These are phyloP conservation scores for Corrigiola litoralis DNA, from an alignment of 179 eudicot species.

Conservation along the genomic window DNA sequence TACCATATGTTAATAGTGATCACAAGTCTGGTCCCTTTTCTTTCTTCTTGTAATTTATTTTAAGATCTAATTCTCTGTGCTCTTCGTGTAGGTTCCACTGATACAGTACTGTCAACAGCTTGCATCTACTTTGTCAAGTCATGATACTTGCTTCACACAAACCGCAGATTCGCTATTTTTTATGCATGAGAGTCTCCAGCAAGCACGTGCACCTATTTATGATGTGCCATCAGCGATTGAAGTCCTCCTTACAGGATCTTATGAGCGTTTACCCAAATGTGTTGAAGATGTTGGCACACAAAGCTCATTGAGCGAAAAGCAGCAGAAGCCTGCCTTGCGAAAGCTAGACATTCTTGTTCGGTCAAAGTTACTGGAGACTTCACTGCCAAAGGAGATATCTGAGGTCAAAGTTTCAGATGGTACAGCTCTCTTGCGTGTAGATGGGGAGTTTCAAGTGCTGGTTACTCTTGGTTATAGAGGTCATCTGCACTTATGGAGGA, in stretches of 20 bases:
- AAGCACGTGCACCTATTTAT: constrained; percentile 98
- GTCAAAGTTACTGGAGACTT: constrained; percentile 76
- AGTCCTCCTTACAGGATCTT: constrained; percentile 84
- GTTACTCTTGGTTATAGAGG: constrained; percentile 99
- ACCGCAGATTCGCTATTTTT: constrained; percentile 94
- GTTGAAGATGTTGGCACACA: constrained; percentile 83
- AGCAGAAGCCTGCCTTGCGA: constrained; percentile 77
- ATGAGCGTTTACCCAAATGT: constrained; percentile 94
- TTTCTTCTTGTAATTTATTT: background rate
- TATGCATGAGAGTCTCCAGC: constrained; percentile 96
- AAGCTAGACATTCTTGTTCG: constrained; percentile 82
- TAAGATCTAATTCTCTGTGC: constrained; percentile 5
- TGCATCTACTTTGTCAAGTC: constrained; percentile 84
- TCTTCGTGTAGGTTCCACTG: constrained; percentile 78
- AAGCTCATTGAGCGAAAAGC: constrained; percentile 60
- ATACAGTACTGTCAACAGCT: constrained; percentile 94
- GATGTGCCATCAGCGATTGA: constrained; percentile 98
- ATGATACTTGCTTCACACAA: constrained; percentile 95
- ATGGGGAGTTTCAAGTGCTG: constrained; percentile 92
- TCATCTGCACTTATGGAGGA: constrained; percentile 93
- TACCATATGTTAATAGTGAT: background rate
- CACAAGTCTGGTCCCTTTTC: background rate
- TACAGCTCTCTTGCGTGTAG: constrained; percentile 76
- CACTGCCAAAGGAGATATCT: constrained; percentile 76
- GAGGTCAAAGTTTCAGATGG: constrained; percentile 82